Base-by-base conservation (phyloP, 371 early-diverging fungal species). In the Mortierella sp. region DNA sequence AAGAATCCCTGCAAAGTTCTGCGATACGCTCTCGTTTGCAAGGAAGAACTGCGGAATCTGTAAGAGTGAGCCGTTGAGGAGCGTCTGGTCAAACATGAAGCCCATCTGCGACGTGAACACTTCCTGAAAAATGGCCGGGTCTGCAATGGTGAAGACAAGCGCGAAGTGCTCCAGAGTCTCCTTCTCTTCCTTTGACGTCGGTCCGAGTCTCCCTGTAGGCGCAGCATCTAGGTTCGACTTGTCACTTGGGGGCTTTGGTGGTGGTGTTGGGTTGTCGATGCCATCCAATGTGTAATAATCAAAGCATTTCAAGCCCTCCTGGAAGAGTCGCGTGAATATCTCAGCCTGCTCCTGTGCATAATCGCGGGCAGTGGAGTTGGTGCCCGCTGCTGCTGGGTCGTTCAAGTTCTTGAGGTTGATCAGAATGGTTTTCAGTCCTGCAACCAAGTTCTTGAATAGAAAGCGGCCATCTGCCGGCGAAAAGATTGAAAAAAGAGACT, bases 91-190 rank as follows among this genome's bases (percentile, higher is more conserved):
- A 72, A 97, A 94, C 21, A 97, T 86, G 62, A 87, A 93, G 17
- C 84, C 89, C 57, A 99, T 92, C 71, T 98, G 92, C 1, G 95
- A 89, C 5, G 93, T 82, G 66, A 98, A 94, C 5, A 99, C 89
- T 66, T 99, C 99, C 75, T 97, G 97, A 79, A 98, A 97, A 1
- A 97, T 87, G 4, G 95, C 89, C 0, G 95, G 94, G 63, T 99
- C 98, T 9, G 97, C 79, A 31, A 83, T 70, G 6, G 93, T 92
- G 80, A 98, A 97, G 2, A 95, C 89, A 34, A 91, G 87, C 0
- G 95, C 93, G 82, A 99, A 96, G 31, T 88, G 88, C 63, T 99
- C 99, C 26, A 96, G 82, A 2, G 92, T 89, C 62, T 99, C 98
- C 69, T 94, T 95, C 61, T 94, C 95, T 48, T 92, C 89, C 70